Conservation (phyloP, 179 eudicot genomes). For the Dionaea muscipula region DNA sequence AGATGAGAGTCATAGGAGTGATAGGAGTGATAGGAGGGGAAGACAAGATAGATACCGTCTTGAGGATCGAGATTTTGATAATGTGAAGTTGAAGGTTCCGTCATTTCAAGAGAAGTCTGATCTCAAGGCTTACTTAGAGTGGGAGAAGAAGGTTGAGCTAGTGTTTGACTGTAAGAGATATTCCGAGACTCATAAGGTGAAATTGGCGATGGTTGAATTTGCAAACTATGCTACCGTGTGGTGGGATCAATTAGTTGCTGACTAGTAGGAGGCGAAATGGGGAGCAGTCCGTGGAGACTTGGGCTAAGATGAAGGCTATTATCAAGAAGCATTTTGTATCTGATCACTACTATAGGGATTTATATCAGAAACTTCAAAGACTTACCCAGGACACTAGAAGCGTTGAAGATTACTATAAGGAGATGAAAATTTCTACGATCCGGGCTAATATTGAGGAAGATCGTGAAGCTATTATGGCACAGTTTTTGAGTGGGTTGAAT, state of each 20-base stretch:
- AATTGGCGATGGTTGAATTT: background rate
- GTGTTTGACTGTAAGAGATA: background rate
- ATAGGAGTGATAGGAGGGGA: too few relatives aligned
- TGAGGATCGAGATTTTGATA: too few relatives aligned
- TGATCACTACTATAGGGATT: background rate
- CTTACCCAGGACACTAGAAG: background rate
- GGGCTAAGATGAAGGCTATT: background rate
- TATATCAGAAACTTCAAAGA: background rate
- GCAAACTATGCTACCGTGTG: background rate
- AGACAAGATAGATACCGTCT: too few relatives aligned
- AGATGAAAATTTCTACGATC: conserved; percentile 4
- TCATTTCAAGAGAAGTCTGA: background rate
- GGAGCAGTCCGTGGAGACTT: background rate
- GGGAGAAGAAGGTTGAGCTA: background rate
- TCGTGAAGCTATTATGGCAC: conserved; percentile 1
- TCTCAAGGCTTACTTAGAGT: background rate
- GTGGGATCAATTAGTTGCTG: background rate
- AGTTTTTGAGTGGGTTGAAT: conserved; percentile 1
- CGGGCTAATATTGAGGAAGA: background rate
- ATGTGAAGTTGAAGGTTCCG: background rate
- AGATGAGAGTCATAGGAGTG: too few relatives aligned
- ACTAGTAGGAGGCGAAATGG: background rate
- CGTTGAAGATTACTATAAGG: conserved; percentile 1
- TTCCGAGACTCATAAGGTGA: background rate
- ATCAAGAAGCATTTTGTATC: background rate